Evolutionary conservation across 345 rosid species (phyloP).

Genomic region (Turritis glabra): DNA sequence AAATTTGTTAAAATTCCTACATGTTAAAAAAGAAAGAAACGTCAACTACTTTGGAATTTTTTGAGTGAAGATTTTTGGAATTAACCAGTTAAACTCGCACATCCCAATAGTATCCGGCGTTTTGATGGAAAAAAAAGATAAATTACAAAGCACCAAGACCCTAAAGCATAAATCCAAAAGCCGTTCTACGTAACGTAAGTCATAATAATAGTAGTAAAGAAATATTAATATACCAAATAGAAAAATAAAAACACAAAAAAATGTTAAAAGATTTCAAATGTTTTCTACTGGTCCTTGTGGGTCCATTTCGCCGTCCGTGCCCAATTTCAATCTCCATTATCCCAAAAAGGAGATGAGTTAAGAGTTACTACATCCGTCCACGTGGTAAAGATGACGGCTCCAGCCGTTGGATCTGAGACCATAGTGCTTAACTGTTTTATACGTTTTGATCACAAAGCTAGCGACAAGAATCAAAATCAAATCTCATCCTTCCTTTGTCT

Average conservation of each 20-base stretch:
- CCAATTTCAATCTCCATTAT: neutral
- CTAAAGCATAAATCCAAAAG: neutral
- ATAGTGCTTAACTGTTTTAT: neutral
- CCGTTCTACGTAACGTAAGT: neutral
- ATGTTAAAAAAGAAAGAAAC: neutral
- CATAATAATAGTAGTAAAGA: neutral
- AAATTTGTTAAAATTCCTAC: no score
- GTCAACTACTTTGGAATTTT: neutral
- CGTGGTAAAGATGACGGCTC: neutral
- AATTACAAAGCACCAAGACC: neutral
- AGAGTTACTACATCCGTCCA: neutral
- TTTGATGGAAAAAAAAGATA: no score
- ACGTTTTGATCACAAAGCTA: conserved; percentile 9
- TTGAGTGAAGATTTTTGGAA: neutral
- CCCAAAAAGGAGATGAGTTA: neutral
- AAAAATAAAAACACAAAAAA: neutral
- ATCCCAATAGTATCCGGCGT: neutral
- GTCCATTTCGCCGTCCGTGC: conserved; percentile 2
- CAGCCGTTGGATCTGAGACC: conserved; percentile 17
- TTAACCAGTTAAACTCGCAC: neutral
- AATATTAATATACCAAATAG: neutral
- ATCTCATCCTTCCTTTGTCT: conserved; percentile 15
- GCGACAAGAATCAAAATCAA: conserved; percentile 28
- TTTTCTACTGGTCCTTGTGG: neutral
- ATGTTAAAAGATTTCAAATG: neutral